Evolutionary conservation across 2,329 filamentous ascomycete genomes (phyloP), one percentile per base, ranked within the genome.

Genomic region (Sphaerulina vaccinii): DNA sequence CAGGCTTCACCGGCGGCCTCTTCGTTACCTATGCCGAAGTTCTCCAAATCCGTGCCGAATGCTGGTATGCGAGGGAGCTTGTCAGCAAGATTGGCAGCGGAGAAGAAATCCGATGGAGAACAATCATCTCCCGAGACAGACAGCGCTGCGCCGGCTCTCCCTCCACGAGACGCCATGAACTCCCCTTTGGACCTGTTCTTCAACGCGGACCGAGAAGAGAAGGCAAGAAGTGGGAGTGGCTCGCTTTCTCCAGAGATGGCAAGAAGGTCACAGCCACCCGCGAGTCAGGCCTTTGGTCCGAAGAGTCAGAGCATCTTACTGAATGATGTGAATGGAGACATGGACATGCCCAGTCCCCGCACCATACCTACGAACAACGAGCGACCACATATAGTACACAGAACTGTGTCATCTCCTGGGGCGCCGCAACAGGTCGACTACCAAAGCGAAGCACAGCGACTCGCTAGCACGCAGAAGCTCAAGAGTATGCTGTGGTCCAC

Each of bases 1-100:
- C 91, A 96, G 70, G 88, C 90, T 35, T 97, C 93, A 7, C 93
- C 93, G 16, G 92, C 91, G 1, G 87, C 93, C 0, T 95, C 90
- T 7, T 85, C 90, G 19, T 77, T 99, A 24, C 93, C 93, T 0
- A 87, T 96, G 52, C 93, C 93, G 9, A 95, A 87, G 65, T 96
- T 96, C 56, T 86, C 87, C 22, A 91, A 87, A 64, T 84, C 88
- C 0, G 78, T 88, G 10, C 84, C 85, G 3, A 85, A 87, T 51
- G 85, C 84, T 3, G 82, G 71, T 11, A 70, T 70, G 16, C 67
- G 72, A 55, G 76, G 68, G 55, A 70, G 68, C 37, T 58, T 75
- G 37, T 71, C 72, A 55, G 62, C 79, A 5, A 63, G 70, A 54
- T 61, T 72, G 51, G 75, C 79, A 57, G 70, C 74, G 44, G 73